Evolutionary conservation across 352 stramenopile genomes (phyloP), one percentile per base, ranked within the genome.

Genomic region (Ophiocytium majus): DNA sequence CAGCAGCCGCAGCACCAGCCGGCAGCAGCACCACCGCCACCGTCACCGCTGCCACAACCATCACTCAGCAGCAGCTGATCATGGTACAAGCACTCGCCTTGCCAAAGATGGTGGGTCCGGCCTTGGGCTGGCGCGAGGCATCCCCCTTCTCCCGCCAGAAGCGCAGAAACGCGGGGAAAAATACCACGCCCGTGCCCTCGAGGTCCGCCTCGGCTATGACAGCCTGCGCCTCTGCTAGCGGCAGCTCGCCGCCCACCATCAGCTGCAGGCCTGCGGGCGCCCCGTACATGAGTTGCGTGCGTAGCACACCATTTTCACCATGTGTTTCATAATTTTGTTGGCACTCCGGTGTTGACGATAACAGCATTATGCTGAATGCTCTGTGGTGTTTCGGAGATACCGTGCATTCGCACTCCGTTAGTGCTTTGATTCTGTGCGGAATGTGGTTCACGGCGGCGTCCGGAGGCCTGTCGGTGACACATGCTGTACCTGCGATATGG

Each of bases 171-270:
- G 81, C 84, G 0, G 80, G 35, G 43, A 82, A 88, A 57, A 83
- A 82, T 28, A 88, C 80, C 35, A 82, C 43, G 28, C 81, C 81
- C 57, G 82, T 66, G 36, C 84, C 84, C 34, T 82, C 83, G 23
- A 88, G 50, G 37, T 88, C 84, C 9, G 84, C 84, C 33, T 88
- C 84, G 10, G 66, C 37, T 23, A 88, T 88, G 79, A 88, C 86
- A 9, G 43, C 43, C 37, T 86, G 71, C 80, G 84, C 80, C 79
- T 86, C n/a, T 28, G 76, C n/a, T 17, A 36, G 23, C 14, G 33
- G n/a, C 19, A 34, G 50, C 37, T 50, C 31, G 50, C 50, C 76
- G 37, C 32, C 76, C 5, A 78, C 32, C 35, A 81, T 35, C 50
- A 81, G n/a, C 75, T 81, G 76, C 5, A 81, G 50, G 50, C 28